phyloP scores from a whole-genome alignment of 1,284 basidiomycete genomes.

The Ceratobasidium sp. region DNA sequence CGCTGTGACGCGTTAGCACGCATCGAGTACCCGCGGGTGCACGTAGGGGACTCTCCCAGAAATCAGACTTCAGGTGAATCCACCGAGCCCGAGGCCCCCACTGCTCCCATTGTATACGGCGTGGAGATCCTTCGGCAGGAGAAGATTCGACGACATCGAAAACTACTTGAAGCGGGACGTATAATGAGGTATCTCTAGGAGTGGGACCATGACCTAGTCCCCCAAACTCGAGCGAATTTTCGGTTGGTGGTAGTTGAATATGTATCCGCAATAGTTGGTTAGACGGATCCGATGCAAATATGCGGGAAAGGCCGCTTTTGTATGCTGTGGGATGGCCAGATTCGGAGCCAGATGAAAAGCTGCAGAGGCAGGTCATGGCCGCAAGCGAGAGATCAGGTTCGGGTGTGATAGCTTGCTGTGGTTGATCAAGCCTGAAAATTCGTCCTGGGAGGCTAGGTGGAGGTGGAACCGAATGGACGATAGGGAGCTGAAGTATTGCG shows the following conservation, averaged over 20 bases:
- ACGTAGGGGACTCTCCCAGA: background rate
- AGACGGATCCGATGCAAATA: background rate
- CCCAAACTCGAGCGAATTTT: background rate
- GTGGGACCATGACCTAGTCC: background rate
- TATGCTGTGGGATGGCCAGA: background rate
- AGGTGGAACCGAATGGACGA: background rate
- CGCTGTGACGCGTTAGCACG: background rate
- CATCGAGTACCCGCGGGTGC: background rate
- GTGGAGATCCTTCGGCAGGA: too few relatives aligned
- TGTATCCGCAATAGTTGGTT: background rate
- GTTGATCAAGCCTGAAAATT: background rate
- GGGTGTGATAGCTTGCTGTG: background rate
- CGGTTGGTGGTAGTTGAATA: too few relatives aligned
- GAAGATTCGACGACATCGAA: background rate
- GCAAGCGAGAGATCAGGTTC: background rate
- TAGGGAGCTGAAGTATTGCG: constrained; percentile 7
- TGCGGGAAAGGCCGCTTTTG: background rate
- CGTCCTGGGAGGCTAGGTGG: background rate
- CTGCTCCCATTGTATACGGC: background rate
- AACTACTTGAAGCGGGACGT: background rate
- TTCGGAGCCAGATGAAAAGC: background rate
- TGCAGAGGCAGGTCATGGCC: background rate
- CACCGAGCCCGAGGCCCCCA: background rate
- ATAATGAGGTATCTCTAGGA: background rate
- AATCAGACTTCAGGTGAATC: background rate